Evolutionary conservation across 352 stramenopile species (phyloP).

Genomic region (Stramenopiles sp.): DNA sequence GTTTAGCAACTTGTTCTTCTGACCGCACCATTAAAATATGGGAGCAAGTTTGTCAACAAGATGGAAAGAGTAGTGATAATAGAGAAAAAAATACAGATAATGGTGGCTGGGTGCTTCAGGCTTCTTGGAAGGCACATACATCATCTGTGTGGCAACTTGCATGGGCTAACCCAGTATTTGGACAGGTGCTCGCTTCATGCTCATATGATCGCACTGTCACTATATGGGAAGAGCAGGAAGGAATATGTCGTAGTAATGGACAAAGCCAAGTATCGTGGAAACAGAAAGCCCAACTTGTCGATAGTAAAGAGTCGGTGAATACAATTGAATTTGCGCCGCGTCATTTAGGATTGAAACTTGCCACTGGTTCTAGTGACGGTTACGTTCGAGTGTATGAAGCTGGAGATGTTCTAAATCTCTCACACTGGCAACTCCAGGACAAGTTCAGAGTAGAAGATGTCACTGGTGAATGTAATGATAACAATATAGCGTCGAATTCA

Average conservation of each 20-base stretch:
- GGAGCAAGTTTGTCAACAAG: too few species aligned
- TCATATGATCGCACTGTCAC: conserved; percentile 58
- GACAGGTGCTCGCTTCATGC: conserved; percentile 63
- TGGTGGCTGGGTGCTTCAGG: too few species aligned
- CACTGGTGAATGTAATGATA: too few species aligned
- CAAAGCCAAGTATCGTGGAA: not conserved
- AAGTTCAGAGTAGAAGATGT: conserved; percentile 18
- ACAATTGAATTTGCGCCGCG: conserved; percentile 69
- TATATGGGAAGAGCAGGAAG: conserved; percentile 54
- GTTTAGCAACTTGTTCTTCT: conserved; percentile 84
- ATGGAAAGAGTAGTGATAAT: too few species aligned
- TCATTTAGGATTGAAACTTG: conserved; percentile 53
- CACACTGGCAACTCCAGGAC: conserved; percentile 48
- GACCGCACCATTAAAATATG: conserved; percentile 61
- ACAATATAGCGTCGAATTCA: too few species aligned
- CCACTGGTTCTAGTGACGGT: conserved; percentile 59
- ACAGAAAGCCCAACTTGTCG: not conserved
- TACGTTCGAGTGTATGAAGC: conserved; percentile 73
- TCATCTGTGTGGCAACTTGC: conserved; percentile 56
- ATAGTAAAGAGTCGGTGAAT: conserved; percentile 64
- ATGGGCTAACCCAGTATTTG: conserved; percentile 77
- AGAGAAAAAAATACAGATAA: too few species aligned
- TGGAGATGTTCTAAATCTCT: conserved; percentile 69
- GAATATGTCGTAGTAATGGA: conserved; percentile 7
- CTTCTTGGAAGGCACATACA: too few species aligned